Evolutionary conservation across 2,329 filamentous ascomycete species (phyloP).

Genomic region (Westerdykella aurantiaca): DNA sequence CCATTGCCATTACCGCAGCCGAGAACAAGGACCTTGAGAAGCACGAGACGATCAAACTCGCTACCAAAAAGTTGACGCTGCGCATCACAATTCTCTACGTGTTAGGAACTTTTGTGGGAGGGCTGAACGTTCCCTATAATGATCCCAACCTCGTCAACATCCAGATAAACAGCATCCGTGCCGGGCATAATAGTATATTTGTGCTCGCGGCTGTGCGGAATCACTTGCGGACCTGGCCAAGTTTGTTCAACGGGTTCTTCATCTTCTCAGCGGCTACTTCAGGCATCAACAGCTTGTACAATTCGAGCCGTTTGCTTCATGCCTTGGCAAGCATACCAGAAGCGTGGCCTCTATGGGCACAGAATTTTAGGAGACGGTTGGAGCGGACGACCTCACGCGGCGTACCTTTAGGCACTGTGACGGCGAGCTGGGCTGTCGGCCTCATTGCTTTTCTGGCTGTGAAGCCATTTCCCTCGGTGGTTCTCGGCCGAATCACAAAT

Average conservation of each 20-base stretch:
- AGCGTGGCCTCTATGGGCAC: conserved; percentile 36
- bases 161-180: conserved; percentile 20
- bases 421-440: conserved; percentile 35
- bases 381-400: conserved; percentile 34
- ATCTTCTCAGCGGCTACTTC: conserved; percentile 42
- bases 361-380: conserved; percentile 27
- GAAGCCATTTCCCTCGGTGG: conserved; percentile 19
- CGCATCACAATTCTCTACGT: conserved; percentile 42
- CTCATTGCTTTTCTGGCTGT: conserved; percentile 36
- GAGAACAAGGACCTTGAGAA: conserved; percentile 40
- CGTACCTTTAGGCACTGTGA: conserved; percentile 37
- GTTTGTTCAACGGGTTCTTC: conserved; percentile 43
- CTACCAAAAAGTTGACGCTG: conserved; percentile 40
- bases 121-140: conserved; percentile 40
- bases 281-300: conserved; percentile 41
- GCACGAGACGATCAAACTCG: conserved; percentile 43
- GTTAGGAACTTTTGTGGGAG: conserved; percentile 39
- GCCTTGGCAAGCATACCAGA: conserved; percentile 39
- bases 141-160: conserved; percentile 30
- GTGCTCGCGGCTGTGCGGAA: conserved; percentile 41
- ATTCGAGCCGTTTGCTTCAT: conserved; percentile 41
- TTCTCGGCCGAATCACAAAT: conserved; percentile 32
- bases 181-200: conserved; percentile 35
- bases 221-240: conserved; percentile 34
- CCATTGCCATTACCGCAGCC: conserved; percentile 41